A percentile compares a stretch with the other conserved stretches of the same genome.
Conservation (phyloP, 495 filamentous ascomycete species). For the Aspergillus steynii region DNA sequence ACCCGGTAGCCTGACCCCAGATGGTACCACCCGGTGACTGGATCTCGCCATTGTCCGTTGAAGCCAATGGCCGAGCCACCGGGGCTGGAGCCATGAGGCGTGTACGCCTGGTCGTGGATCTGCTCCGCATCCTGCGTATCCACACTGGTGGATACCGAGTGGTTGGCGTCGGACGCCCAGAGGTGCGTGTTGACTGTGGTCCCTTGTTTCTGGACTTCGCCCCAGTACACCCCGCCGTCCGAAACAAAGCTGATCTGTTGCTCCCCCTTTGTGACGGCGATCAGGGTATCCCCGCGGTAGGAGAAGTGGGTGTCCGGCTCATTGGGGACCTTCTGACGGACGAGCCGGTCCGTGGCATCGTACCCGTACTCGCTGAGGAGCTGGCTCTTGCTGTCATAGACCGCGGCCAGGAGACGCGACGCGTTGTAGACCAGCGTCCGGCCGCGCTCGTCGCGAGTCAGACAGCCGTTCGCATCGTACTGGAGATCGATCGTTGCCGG, state of each 20-base stretch:
- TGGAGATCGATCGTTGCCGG: neutral
- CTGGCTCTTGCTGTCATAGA: slow-evolving; percentile 1
- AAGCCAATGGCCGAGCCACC: slow-evolving; percentile 4
- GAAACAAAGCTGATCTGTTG: neutral
- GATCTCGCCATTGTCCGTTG: slow-evolving; percentile 14
- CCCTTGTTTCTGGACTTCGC: slow-evolving; percentile 2
- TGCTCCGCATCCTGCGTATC: neutral
- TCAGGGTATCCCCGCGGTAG: slow-evolving; percentile 8
- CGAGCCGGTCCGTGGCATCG: neutral
- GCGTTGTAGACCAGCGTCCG: neutral
- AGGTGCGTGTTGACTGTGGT: neutral
- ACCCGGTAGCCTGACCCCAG: slow-evolving; percentile 12
- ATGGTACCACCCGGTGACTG: slow-evolving; percentile 16
- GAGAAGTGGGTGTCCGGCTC: neutral
- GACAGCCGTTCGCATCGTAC: slow-evolving; percentile 12
- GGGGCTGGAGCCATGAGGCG: slow-evolving; percentile 8
- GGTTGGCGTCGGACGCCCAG: slow-evolving; percentile 6
- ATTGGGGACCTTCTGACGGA: no score
- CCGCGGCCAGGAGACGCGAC: no score
- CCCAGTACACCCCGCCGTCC: slow-evolving; percentile 7
- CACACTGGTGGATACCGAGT: neutral
- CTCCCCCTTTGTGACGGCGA: slow-evolving; percentile 3
- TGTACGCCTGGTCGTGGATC: slow-evolving; percentile 7
- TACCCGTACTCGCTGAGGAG: slow-evolving; percentile 9
- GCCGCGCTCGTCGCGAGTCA: slow-evolving; percentile 8